phyloP scores from a whole-genome alignment of 495 filamentous ascomycete species.

The Neurospora tetrasperma region DNA sequence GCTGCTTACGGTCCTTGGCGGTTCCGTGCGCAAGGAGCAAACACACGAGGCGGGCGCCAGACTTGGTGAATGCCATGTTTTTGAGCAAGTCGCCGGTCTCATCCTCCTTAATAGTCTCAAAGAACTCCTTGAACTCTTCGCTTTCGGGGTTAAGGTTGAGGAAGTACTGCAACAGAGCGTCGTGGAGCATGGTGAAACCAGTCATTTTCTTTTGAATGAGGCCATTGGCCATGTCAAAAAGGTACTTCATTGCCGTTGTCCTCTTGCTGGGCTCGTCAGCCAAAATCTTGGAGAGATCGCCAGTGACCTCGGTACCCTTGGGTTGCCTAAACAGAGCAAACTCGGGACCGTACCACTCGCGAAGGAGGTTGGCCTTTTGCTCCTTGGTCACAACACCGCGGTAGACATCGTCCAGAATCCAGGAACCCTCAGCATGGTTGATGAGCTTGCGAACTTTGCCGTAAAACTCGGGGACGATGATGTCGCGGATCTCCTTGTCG shows the following conservation, averaged over 20 bases:
- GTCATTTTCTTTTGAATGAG: conserved; percentile 92
- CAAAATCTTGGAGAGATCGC: conserved; percentile 63
- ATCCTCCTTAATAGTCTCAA: conserved; percentile 84
- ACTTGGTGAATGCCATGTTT: conserved; percentile 90
- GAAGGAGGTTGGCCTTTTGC: conserved; percentile 69
- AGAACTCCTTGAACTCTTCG: conserved; percentile 72
- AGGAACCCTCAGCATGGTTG: conserved; percentile 88
- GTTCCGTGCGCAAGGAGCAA: conserved; percentile 69
- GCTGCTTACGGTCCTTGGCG: conserved; percentile 87
- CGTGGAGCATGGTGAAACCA: conserved; percentile 92
- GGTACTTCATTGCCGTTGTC: conserved; percentile 68
- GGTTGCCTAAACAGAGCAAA: conserved; percentile 69
- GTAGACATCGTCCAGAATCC: conserved; percentile 96
- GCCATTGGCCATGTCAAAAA: conserved; percentile 76
- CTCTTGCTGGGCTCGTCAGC: conserved; percentile 73
- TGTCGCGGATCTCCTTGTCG: conserved; percentile 68
- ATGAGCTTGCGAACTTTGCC: conserved; percentile 85
- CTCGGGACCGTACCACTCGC: conserved; percentile 96
- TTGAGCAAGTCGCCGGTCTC: conserved; percentile 80
- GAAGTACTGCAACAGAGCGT: conserved; percentile 96
- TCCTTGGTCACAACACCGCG: conserved; percentile 69
- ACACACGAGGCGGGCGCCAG: conserved; percentile 73
- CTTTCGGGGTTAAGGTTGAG: conserved; percentile 63
- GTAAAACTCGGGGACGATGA: conserved; percentile 90
- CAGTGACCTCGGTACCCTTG: conserved; percentile 33